Base-by-base conservation (phyloP, 495 filamentous ascomycete species). In the Tuber melanosporum region DNA sequence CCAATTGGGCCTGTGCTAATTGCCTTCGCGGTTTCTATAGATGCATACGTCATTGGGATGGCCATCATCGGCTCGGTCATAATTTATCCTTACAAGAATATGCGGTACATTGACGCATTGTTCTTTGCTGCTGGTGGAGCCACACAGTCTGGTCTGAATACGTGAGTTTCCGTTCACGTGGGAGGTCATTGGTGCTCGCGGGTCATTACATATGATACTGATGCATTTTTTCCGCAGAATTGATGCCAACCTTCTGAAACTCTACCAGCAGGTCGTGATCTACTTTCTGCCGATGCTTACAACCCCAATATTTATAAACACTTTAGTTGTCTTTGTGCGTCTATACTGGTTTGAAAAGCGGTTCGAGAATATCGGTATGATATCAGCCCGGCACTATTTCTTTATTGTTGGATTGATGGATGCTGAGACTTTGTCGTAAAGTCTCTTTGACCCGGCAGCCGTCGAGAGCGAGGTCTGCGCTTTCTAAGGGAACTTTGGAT, bases 341-440 rank as follows among this genome's bases (percentile, higher is more conserved):
- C 86, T 98, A 7, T 97, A 97, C 85, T 98, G 94, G 95, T 99
- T 99, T 81, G 94, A 98, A 85, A 97, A 94, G 83, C 89, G 94
- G 4, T 97, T 99, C 80, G 90, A 94, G 84, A 86, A 91, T 78
- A 87, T 98, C 71, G 94, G 91, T 44, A 87, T 85, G 39, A 88
- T 91, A 7, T 41, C 36, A 57, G 57, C 5, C 57, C 26, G 57
- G 26, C 14, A 19, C 26, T 12, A 14, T 62, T 26, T n/a, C 36
- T 32, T 36, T 57, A 12, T 14, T 36, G 26, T 66, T 66, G 57
- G 57, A 66, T 66, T 66, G 57, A 36, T 66, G 57, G 26, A 66
- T 44, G 71, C 71, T 66, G 46, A 76, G 26, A 73, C 71, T 62
- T 39, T 36, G 26, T 17, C 32, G 9, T 45, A 19, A 45, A 83